phyloP scores from a whole-genome alignment of 1,284 basidiomycete species.

The Ganoderma boninense region DNA sequence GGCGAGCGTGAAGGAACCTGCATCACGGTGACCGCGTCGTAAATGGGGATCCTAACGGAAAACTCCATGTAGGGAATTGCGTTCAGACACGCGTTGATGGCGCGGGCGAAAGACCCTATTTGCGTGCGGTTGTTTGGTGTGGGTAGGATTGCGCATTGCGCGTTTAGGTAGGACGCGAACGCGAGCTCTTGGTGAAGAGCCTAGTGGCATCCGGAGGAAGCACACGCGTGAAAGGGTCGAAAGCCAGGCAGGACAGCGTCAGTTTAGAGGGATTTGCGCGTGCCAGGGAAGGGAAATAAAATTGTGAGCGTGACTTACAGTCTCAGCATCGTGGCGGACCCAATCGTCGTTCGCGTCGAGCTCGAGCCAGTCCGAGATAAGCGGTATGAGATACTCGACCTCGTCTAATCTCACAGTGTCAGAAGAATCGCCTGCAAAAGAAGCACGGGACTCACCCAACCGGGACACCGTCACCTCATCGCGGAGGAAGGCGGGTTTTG shows the following conservation, averaged over 20 bases:
- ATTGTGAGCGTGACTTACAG: constrained; percentile 61
- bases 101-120: constrained; percentile 92
- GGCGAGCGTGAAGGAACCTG: constrained; percentile 34
- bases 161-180: constrained; percentile 92
- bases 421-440: background rate
- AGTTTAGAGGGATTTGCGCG: background rate
- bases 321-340: constrained; percentile 95
- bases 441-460: constrained; percentile 63
- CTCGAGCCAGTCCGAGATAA: constrained; percentile 95
- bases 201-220: constrained; percentile 49
- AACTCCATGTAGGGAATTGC: constrained; percentile 77
- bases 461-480: constrained; percentile 92
- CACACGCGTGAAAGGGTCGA: background rate
- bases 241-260: background rate
- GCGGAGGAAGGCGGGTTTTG: constrained; percentile 78
- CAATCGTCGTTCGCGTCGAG: constrained; percentile 94
- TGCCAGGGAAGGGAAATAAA: background rate
- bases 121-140: constrained; percentile 86
- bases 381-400: constrained; percentile 77
- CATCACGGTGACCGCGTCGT: constrained; percentile 71
- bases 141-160: constrained; percentile 89
- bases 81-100: constrained; percentile 82
- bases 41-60: constrained; percentile 87
- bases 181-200: constrained; percentile 94
- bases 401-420: constrained; percentile 67